Base-by-base conservation (phyloP, 495 filamentous ascomycete species). In the Tuber calosporum region DNA sequence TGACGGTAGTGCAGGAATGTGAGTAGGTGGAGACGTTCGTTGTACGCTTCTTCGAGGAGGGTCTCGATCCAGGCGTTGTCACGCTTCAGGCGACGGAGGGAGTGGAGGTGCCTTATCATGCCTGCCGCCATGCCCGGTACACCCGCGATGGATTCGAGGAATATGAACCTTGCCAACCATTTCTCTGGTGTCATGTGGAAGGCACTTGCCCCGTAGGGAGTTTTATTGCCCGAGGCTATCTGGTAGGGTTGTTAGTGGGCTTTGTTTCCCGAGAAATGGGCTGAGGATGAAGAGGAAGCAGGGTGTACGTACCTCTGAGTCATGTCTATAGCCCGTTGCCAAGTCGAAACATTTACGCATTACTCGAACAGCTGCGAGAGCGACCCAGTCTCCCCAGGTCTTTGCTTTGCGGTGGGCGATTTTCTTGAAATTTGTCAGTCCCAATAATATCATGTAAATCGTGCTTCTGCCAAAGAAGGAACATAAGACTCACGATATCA, bases 61-160 rank as follows among this genome's bases (percentile, higher is more conserved):
- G 92, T 97, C 82, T 97, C 94, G 76, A 99, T 98, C 94, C 95
- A 98, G 81, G 96, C 95, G 77, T 97, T 97, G 82, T 99, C 95
- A 42, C 95, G 84, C 84, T 92, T 93, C 85, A 99, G 89, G 9
- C 89, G 86, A 66, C 95, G 86, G 73, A 99, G 84, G 76, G 89
- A 92, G 79, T 91, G 88, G 9, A 99, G 84, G 83, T 99, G 95
- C 30, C 95, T 86, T 19, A 98, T 84, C 90, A 96, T 97, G 13
- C 94, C 95, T 0, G 90, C 95, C 7, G 98, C 96, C 93, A 98
- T 98, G 0, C 96, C 96, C 0, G 96, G 96, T 0, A 99, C 95
- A 41, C 79, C 95, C 15, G 95, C 95, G 41, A 99, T 92, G 69
- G 90, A 93, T 83, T 99, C 95, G 69, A 99, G 87, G 83, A 99